Base-by-base conservation (phyloP, 495 filamentous ascomycete species). In the Penicillium lagena region DNA sequence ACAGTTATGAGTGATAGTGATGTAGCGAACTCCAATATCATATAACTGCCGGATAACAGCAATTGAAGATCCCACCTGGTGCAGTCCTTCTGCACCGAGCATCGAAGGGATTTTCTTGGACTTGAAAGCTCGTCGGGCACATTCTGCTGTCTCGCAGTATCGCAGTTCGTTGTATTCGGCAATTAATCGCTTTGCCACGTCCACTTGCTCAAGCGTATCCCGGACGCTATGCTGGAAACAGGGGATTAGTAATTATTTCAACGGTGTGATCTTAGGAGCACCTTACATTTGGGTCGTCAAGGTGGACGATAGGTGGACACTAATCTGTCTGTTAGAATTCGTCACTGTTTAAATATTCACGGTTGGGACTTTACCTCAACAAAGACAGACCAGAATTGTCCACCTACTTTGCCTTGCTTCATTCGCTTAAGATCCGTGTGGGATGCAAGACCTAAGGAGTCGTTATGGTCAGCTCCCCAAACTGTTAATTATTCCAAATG, bases 1-100 rank as follows among this genome's bases (percentile, higher is more conserved):
- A 70, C 88, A 90, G 66, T 90, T 90, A 66, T 87, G 86, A 5
- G 83, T 89, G 7, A 91, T 62, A 2, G 88, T 93, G 7, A 81
- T 80, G 50, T 91, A 91, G 29, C 85, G 80, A 9, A 89, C 87
- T 12, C 87, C 88, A 7, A 90, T 68, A 11, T 64, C 66, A 55
- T 85, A 60, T 58, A 74, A 86, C 3, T 73, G 68, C 3, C 87
- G 78, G n/a, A 91, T 68, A 32, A 78, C 86, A 35, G 85, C 75
- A 12, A 80, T 62, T 13, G 46, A 49, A 27, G 39, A 43, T n/a
- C 46, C 46, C 12, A 35, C 38, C 39, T 49, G 46, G 40, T 49
- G 46, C 33, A 43, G 33, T 27, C 46, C 46, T 37, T 49, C 46
- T 34, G 40, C 40, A 39, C 46, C 54, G 12, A 55, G 47, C 29